Percentiles rank a stretch among this genome's conserved stretches.
These are phyloP conservation scores for Bretziella fagacearum DNA, from an alignment of 2,329 filamentous ascomycete genomes.

Conservation along the genomic window DNA sequence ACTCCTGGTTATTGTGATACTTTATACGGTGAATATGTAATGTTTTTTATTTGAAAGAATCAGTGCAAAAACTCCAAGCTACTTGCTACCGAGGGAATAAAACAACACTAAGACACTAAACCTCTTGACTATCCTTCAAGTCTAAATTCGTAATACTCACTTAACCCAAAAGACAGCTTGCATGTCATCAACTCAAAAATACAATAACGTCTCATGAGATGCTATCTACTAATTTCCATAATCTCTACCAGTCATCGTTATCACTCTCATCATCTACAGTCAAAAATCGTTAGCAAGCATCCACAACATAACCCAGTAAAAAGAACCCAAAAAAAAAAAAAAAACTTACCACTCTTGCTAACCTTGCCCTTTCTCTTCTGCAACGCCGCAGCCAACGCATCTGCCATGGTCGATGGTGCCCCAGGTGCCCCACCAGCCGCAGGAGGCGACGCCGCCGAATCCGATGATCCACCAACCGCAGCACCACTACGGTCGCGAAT, in stretches of 20 bases:
- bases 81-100: no score
- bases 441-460: slow-evolving; percentile 34
- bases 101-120: no score
- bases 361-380: slow-evolving; percentile 85
- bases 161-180: no score
- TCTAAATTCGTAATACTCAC: no score
- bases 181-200: no score
- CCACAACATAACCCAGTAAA: neutral
- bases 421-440: slow-evolving; percentile 34
- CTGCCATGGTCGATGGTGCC: slow-evolving; percentile 54
- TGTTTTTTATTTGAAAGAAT: no score
- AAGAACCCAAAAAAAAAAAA: slow-evolving; percentile 5
- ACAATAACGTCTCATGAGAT: no score
- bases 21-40: no score
- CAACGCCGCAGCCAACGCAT: slow-evolving; percentile 61
- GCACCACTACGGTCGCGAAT: slow-evolving; percentile 57
- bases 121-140: no score
- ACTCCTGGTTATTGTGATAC: no score
- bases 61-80: no score
- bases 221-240: neutral
- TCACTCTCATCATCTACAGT: slow-evolving; percentile 55
- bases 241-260: slow-evolving; percentile 51
- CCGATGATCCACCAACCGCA: slow-evolving; percentile 32
- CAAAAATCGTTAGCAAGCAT: neutral
- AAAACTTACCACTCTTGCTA: slow-evolving; percentile 72